These are phyloP conservation scores for Botryosphaeria dothidea DNA, from an alignment of 2,329 filamentous ascomycete species.

Conservation along the genomic window DNA sequence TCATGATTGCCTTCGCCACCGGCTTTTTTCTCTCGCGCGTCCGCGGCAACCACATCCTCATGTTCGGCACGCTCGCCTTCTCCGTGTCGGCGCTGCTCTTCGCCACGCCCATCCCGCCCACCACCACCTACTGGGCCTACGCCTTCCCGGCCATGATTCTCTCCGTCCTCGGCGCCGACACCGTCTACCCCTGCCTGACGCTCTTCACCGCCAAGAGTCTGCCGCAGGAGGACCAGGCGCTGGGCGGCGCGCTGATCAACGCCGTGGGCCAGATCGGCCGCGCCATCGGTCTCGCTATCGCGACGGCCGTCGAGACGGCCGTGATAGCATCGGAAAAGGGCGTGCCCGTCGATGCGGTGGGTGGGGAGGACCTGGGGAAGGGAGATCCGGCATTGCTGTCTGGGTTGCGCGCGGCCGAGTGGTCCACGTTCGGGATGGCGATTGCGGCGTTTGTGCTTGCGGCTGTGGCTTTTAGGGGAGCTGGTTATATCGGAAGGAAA, in stretches of 20 bases:
- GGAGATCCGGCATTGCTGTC: conserved; percentile 26
- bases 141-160: conserved; percentile 64
- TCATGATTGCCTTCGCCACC: conserved; percentile 55
- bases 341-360: conserved; percentile 25
- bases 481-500: conserved; percentile 27
- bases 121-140: conserved; percentile 64
- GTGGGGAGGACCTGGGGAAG: conserved; percentile 13
- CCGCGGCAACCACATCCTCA: conserved; percentile 56
- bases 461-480: conserved; percentile 27
- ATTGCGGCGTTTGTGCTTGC: not conserved
- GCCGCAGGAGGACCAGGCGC: conserved; percentile 61
- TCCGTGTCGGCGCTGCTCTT: conserved; percentile 62
- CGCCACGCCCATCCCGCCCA: conserved; percentile 59
- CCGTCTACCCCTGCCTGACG: conserved; percentile 63
- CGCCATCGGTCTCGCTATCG: conserved; percentile 62
- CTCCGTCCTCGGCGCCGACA: conserved; percentile 64
- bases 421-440: conserved; percentile 1
- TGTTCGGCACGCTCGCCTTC: conserved; percentile 57
- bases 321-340: conserved; percentile 55
- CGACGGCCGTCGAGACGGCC: conserved; percentile 62
- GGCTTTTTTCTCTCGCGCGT: conserved; percentile 58
- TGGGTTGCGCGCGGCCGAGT: conserved; percentile 27
- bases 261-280: conserved; percentile 63
- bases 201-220: conserved; percentile 64
- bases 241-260: conserved; percentile 67